phyloP scores from a whole-genome alignment of 176 grass and related monocot genomes.

The Ensete glaucum region DNA sequence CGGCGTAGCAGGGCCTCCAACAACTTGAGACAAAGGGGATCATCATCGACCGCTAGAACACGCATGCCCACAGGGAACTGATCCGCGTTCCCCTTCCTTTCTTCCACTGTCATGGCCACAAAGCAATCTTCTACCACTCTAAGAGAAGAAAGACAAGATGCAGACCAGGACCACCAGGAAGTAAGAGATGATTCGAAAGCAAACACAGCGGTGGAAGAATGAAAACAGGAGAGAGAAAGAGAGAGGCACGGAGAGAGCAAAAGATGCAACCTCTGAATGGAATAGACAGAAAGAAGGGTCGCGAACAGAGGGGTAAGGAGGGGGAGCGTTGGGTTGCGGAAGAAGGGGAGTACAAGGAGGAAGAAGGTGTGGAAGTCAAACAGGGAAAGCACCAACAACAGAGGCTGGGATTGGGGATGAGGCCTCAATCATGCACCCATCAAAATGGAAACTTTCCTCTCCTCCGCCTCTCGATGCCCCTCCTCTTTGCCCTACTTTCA shows the following conservation, averaged over 20 bases:
- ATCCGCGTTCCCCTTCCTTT: constrained; percentile 1
- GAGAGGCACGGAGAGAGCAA: background rate
- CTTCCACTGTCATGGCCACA: constrained; percentile 3
- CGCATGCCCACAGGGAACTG: constrained; percentile 18
- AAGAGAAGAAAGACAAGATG: background rate
- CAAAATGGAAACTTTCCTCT: background rate
- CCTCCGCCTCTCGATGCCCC: background rate
- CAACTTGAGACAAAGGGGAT: constrained; percentile 18
- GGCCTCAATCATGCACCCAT: constrained; percentile 1
- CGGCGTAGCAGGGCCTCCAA: background rate
- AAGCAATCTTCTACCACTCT: background rate
- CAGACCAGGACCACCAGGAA: too few species aligned
- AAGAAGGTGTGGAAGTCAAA: background rate
- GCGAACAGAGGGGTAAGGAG: background rate
- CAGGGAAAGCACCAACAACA: background rate
- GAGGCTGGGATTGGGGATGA: background rate
- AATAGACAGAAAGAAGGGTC: background rate
- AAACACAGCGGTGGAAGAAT: background rate
- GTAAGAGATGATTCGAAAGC: background rate
- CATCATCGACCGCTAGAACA: constrained; percentile 17
- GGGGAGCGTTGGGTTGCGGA: background rate
- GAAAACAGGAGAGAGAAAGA: background rate
- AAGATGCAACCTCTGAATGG: background rate
- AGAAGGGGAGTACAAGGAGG: background rate
- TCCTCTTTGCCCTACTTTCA: background rate